Conservation (phyloP, 1,284 basidiomycete genomes). For the Irpex sp. region DNA sequence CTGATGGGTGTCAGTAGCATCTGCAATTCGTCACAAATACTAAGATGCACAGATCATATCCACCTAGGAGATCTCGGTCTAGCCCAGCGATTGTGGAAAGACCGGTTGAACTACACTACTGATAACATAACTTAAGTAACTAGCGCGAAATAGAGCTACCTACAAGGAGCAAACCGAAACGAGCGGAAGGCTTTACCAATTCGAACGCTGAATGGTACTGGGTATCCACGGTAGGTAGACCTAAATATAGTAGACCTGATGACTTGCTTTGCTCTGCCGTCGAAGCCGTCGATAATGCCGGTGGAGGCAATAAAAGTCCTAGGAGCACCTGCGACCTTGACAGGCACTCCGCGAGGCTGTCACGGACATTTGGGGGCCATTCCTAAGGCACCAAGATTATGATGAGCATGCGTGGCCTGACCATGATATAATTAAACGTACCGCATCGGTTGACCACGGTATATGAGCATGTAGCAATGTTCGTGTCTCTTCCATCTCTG, state of each 20-base stretch:
- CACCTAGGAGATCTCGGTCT: background rate
- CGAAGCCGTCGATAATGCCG: constrained; percentile 14
- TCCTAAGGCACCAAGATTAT: background rate
- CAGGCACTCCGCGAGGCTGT: background rate
- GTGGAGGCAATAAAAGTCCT: constrained; percentile 30
- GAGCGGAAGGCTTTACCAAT: constrained; percentile 40
- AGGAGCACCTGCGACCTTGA: constrained; percentile 31
- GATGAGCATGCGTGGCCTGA: background rate
- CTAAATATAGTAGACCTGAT: constrained; percentile 23
- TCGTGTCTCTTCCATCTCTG: background rate
- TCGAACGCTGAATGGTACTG: constrained; percentile 35
- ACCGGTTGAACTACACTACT: background rate
- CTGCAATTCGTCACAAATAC: background rate
- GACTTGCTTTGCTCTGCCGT: constrained; percentile 16
- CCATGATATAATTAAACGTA: background rate
- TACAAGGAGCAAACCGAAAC: constrained; percentile 41
- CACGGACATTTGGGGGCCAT: background rate
- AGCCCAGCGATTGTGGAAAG: too few species aligned
- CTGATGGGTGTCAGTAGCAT: background rate
- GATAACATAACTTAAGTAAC: constrained; percentile 2
- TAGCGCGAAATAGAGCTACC: constrained; percentile 26
- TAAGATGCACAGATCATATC: background rate
- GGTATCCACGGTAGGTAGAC: constrained; percentile 28
- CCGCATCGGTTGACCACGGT: background rate
- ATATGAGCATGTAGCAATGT: background rate